phyloP scores from a whole-genome alignment of 2,329 filamentous ascomycete genomes.

The Chalaropsis ovoidea region DNA sequence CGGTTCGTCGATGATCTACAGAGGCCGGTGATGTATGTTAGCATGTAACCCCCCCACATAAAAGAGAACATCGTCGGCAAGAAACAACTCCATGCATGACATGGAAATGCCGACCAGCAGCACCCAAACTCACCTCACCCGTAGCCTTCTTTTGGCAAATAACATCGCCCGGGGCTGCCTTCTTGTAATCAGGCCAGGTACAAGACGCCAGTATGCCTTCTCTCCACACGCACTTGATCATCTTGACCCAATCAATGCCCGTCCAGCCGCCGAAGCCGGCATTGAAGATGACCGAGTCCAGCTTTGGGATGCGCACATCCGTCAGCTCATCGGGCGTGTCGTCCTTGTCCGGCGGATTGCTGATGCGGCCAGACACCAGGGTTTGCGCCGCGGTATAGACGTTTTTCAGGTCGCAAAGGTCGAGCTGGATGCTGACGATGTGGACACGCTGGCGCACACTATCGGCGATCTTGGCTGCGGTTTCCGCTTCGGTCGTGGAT shows the following conservation, averaged over 20 bases:
- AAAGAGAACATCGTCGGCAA: background rate
- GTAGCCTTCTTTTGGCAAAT: slow-evolving; percentile 16
- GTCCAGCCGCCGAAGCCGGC: slow-evolving; percentile 82
- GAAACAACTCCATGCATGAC: background rate
- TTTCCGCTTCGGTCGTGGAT: slow-evolving; percentile 49
- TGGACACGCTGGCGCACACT: slow-evolving; percentile 43
- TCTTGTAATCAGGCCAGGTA: slow-evolving; percentile 72
- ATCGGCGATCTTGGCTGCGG: slow-evolving; percentile 42
- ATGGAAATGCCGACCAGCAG: background rate
- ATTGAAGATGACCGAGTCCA: slow-evolving; percentile 76
- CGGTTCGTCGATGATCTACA: slow-evolving; percentile 33
- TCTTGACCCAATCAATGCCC: slow-evolving; percentile 47
- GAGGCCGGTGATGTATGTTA: background rate
- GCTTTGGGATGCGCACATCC: slow-evolving; percentile 50
- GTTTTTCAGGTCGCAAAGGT: slow-evolving; percentile 49
- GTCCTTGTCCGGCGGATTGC: slow-evolving; percentile 37
- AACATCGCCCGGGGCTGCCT: slow-evolving; percentile 40
- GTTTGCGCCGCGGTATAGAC: slow-evolving; percentile 42
- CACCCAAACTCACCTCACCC: slow-evolving; percentile 8
- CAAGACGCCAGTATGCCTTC: slow-evolving; percentile 53
- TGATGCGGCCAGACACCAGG: slow-evolving; percentile 38
- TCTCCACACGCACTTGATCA: slow-evolving; percentile 39
- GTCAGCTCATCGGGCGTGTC: slow-evolving; percentile 32
- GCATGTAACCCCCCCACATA: background rate
- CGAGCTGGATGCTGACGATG: slow-evolving; percentile 48